These are phyloP conservation scores for Coemansia asiatica DNA, from an alignment of 192 early-diverging fungal genomes.

Conservation along the genomic window DNA sequence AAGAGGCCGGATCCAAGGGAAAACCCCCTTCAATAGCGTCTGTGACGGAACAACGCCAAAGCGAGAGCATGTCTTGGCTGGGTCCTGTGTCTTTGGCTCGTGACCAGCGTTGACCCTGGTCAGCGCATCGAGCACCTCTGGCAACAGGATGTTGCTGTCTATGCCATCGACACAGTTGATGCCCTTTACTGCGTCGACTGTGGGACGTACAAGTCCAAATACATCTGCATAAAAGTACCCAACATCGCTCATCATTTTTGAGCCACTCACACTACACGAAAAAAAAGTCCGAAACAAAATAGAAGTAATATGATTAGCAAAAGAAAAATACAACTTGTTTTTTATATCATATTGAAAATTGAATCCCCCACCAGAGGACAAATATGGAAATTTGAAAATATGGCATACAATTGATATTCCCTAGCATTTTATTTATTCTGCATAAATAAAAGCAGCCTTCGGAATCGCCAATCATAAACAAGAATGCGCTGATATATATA, in stretches of 20 bases:
- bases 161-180: constrained; percentile 31
- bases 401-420: constrained; percentile 2
- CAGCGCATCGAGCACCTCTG: constrained; percentile 25
- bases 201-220: constrained; percentile 30
- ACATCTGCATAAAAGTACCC: constrained; percentile 51
- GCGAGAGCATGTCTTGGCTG: constrained; percentile 22
- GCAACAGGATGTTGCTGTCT: constrained; percentile 18
- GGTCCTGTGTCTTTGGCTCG: constrained; percentile 2
- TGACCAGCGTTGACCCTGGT: constrained; percentile 40
- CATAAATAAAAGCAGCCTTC: not conserved
- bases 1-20: constrained; percentile 44
- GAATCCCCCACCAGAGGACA: not conserved
- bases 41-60: constrained; percentile 31
- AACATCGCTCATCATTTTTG: constrained; percentile 35
- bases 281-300: constrained; percentile 10
- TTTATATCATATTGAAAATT: not conserved
- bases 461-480: not conserved
- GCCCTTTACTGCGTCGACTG: constrained; percentile 37
- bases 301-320: not conserved
- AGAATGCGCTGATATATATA: not conserved
- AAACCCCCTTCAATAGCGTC: constrained; percentile 39
- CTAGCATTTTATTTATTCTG: not conserved
- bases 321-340: too few species aligned
- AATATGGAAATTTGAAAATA: constrained; percentile 10
- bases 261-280: constrained; percentile 33